Conservation (phyloP, 305 asterid genomes). For the Fraxinus latifolia region DNA sequence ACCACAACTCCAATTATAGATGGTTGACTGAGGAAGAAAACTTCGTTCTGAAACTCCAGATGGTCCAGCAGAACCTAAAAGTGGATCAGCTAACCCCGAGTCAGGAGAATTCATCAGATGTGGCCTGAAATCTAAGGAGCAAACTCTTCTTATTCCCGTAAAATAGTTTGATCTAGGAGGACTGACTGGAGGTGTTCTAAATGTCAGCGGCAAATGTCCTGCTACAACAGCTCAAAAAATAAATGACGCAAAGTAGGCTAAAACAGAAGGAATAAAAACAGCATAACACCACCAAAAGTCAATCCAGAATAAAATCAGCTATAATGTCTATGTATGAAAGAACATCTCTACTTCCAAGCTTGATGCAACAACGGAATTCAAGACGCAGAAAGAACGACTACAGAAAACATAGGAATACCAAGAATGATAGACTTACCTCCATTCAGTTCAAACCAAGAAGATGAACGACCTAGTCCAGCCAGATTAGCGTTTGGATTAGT, state of each 20-base stretch:
- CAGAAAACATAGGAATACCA: not conserved
- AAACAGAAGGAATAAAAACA: not conserved
- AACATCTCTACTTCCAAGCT: not conserved
- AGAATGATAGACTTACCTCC: constrained; percentile 55
- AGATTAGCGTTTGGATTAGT: constrained; percentile 47
- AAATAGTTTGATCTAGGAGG: constrained; percentile 91
- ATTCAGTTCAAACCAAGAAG: constrained; percentile 96
- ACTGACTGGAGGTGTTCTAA: constrained; percentile 99
- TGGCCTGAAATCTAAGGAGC: constrained; percentile 94
- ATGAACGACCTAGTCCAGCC: constrained; percentile 90
- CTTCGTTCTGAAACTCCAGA: constrained; percentile 78
- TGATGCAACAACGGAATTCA: not conserved
- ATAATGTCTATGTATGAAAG: not conserved
- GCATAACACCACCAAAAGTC: not conserved
- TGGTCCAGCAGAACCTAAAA: constrained; percentile 75
- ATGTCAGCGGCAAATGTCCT: constrained; percentile 77
- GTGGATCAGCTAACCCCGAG: constrained; percentile 95
- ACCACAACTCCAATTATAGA: constrained; percentile 96
- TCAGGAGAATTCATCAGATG: constrained; percentile 81
- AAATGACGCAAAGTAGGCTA: not conserved
- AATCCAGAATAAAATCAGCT: not conserved
- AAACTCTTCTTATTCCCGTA: constrained; percentile 92
- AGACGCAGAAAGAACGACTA: constrained; percentile 1
- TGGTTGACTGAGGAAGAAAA: constrained; percentile 91
- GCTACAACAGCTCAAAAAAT: constrained; percentile 38